Evolutionary conservation across 2,329 filamentous ascomycete genomes (phyloP), one percentile per base, ranked within the genome.

Genomic region (Bipolaris gigantea): DNA sequence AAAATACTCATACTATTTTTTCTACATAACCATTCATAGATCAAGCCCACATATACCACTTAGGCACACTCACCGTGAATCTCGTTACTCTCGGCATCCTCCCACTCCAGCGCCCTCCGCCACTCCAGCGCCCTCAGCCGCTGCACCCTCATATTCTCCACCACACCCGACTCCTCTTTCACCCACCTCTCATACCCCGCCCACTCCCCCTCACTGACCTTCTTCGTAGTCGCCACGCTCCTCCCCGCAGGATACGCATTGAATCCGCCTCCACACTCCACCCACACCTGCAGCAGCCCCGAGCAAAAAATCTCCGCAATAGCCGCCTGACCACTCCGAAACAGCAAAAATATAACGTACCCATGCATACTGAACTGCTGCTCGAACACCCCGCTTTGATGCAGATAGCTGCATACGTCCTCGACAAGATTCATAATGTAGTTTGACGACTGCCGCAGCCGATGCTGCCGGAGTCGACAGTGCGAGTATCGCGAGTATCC

Each of bases 241-340:
- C 54, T 40, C 2, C 67, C 67, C 4, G 70, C 67, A 0, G 60
- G 64, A 58, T 62, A 69, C 19, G 61, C 61, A 54, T 71, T 71
- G 21, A 72, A 63, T 0, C 69, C 69, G 1, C 63, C 67, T 4
- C 65, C 69, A 11, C 58, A 53, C 2, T 67, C 61, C 0, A 65
- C 55, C 65, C 65, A 72, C 1, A 67, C 66, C 35, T 67, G 61
- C 27, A 71, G 49, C 18, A 72, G 23, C 1, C 58, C 66, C 3
- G 66, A 70, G 48, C 60, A 64, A 5, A 72, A 65, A 3, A 72
- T 70, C 46, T 72, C 70, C 9, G 65, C 67, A 1, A 72, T 60
- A 0, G 55, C 59, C 1, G 61, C 66, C 41, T 71, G 67, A 3
- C 42, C n/a, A 0, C 57, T 60, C 4, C 54, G 40, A 38, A 67